Percentiles rank a stretch among this genome's conserved stretches.
phyloP scores from a whole-genome alignment of 2,329 filamentous ascomycete genomes.

The Delphinella strobiligena region DNA sequence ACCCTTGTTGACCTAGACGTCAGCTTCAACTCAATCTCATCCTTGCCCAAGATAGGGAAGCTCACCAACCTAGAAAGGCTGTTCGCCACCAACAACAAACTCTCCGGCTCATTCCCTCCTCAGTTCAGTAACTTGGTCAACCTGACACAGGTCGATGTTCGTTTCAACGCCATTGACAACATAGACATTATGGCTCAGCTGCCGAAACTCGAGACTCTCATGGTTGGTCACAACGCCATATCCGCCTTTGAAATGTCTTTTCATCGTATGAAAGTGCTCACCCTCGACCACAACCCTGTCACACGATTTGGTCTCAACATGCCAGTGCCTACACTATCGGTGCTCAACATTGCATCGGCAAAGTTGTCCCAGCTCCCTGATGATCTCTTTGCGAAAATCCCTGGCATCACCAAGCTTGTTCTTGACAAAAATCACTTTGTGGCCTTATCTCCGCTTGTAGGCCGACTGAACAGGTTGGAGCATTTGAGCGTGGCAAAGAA shows the following conservation, averaged over 20 bases:
- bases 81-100: constrained; percentile 89
- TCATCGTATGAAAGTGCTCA: constrained; percentile 66
- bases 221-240: constrained; percentile 84
- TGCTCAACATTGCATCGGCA: constrained; percentile 78
- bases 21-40: constrained; percentile 85
- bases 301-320: constrained; percentile 79
- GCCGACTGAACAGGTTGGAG: constrained; percentile 69
- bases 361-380: constrained; percentile 83
- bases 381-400: constrained; percentile 74
- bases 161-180: constrained; percentile 80
- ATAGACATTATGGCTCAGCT: constrained; percentile 80
- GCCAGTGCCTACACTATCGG: constrained; percentile 68
- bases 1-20: constrained; percentile 87
- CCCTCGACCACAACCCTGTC: constrained; percentile 88
- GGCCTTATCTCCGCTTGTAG: constrained; percentile 73
- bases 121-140: constrained; percentile 61
- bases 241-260: constrained; percentile 88
- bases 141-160: constrained; percentile 82
- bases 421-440: constrained; percentile 95
- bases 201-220: constrained; percentile 75
- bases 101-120: constrained; percentile 59
- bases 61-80: constrained; percentile 74
- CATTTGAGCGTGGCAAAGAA: constrained; percentile 93
- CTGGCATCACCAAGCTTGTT: constrained; percentile 74
- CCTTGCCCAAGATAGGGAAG: constrained; percentile 67